phyloP scores from a whole-genome alignment of 352 stramenopile genomes.

The Pythium periplocum region DNA sequence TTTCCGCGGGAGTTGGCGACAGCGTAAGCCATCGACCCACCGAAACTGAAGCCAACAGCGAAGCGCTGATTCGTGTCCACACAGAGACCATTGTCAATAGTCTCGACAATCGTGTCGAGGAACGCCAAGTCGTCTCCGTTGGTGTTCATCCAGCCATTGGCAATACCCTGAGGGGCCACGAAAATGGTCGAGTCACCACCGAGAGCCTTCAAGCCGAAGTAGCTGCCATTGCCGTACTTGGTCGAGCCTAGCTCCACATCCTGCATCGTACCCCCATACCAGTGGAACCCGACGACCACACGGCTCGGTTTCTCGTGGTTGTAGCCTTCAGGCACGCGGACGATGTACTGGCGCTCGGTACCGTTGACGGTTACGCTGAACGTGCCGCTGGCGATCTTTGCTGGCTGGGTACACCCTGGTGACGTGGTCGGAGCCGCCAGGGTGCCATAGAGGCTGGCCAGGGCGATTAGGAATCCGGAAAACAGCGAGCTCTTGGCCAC shows the following conservation, averaged over 20 bases:
- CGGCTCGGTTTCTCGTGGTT: constrained; percentile 6
- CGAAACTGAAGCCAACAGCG: constrained; percentile 30
- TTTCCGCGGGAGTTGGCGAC: constrained; percentile 16
- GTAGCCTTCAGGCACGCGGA: constrained; percentile 22
- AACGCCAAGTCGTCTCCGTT: constrained; percentile 24
- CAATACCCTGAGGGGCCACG: constrained; percentile 20
- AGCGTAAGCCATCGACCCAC: constrained; percentile 19
- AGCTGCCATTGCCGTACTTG: constrained; percentile 27
- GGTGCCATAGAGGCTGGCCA: not conserved
- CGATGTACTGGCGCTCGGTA: constrained; percentile 22
- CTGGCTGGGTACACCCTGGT: not conserved
- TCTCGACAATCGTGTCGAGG: constrained; percentile 18
- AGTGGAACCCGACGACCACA: constrained; percentile 27
- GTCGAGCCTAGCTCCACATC: constrained; percentile 19
- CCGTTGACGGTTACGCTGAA: constrained; percentile 23
- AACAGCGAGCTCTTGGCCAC: not conserved
- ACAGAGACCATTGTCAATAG: constrained; percentile 18
- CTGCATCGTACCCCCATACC: constrained; percentile 19
- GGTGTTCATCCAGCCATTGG: constrained; percentile 20
- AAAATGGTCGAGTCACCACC: constrained; percentile 23
- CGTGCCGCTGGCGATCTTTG: constrained; percentile 15
- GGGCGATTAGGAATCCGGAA: not conserved
- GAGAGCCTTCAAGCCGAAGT: constrained; percentile 20
- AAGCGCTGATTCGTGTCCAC: constrained; percentile 25
- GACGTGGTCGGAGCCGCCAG: not conserved